Percentiles rank a stretch among this genome's conserved stretches.
These are phyloP conservation scores for Clitopilus passeckerianus DNA, from an alignment of 768 basidiomycete species.

Conservation along the genomic window DNA sequence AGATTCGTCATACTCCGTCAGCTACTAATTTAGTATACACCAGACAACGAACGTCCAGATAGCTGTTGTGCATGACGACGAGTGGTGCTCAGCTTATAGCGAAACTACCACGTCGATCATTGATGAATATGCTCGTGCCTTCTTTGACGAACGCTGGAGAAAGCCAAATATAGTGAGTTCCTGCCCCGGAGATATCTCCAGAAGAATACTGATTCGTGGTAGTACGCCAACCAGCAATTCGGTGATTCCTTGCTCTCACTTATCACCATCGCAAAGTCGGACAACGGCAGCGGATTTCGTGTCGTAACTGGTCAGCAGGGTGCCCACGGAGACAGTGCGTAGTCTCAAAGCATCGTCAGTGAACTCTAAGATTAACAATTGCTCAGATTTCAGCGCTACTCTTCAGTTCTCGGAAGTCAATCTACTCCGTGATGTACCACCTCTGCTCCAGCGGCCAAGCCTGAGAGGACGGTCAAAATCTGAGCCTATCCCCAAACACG, in stretches of 20 bases:
- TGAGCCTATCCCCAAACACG: not conserved
- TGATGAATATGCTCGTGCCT: conserved; percentile 6
- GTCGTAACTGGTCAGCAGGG: not conserved
- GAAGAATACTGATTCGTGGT: not conserved
- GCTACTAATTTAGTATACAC: not conserved
- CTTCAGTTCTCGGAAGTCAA: not conserved
- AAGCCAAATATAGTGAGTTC: not conserved
- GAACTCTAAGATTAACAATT: not conserved
- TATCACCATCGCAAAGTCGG: not conserved
- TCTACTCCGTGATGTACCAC: not conserved
- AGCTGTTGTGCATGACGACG: conserved; percentile 8
- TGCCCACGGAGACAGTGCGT: not conserved
- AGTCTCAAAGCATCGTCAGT: not conserved
- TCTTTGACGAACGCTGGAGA: conserved; percentile 3
- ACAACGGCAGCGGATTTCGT: not conserved
- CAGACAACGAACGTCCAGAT: conserved; percentile 7
- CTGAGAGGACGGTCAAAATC: not conserved
- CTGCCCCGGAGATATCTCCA: not conserved
- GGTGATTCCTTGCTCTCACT: not conserved
- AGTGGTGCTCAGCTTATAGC: conserved; percentile 7
- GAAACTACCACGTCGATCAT: not conserved
- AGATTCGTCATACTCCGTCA: not conserved
- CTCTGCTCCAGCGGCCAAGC: not conserved
- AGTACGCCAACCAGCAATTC: not conserved
- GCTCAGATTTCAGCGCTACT: not conserved